These are phyloP conservation scores for Vaccinium darrowii DNA, from an alignment of 148 eudicot species.

Conservation along the genomic window DNA sequence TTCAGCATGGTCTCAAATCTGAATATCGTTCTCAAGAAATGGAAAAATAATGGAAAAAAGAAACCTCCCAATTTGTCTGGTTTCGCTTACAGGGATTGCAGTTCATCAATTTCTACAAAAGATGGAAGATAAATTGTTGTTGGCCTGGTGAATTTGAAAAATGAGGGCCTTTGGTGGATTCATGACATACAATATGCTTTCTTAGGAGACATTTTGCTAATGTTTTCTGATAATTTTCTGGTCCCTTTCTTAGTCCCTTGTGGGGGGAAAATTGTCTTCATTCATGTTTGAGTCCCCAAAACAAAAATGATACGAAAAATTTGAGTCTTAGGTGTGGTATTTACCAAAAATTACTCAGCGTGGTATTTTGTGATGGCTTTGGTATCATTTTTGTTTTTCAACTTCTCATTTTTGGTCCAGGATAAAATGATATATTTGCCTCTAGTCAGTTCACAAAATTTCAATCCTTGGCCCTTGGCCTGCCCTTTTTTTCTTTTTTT, in stretches of 20 bases:
- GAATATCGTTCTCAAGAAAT: neutral
- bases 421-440: too few species aligned
- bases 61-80: neutral
- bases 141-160: neutral
- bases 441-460: too few species aligned
- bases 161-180: neutral
- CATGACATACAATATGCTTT: neutral
- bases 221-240: neutral
- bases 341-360: too few species aligned
- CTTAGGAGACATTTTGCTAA: neutral
- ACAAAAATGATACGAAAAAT: too few species aligned
- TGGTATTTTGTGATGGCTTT: too few species aligned
- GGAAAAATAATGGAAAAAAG: neutral
- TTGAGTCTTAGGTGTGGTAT: too few species aligned
- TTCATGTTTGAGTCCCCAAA: too few species aligned
- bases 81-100: neutral
- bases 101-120: neutral
- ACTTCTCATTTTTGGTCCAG: too few species aligned
- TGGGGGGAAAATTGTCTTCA: too few species aligned
- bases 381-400: too few species aligned
- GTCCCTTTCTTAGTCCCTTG: neutral
- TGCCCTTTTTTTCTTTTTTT: too few species aligned
- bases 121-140: neutral
- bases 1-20: neutral
- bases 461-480: too few species aligned